phyloP scores from a whole-genome alignment of 2,329 filamentous ascomycete genomes.

The Colletotrichum cereale region DNA sequence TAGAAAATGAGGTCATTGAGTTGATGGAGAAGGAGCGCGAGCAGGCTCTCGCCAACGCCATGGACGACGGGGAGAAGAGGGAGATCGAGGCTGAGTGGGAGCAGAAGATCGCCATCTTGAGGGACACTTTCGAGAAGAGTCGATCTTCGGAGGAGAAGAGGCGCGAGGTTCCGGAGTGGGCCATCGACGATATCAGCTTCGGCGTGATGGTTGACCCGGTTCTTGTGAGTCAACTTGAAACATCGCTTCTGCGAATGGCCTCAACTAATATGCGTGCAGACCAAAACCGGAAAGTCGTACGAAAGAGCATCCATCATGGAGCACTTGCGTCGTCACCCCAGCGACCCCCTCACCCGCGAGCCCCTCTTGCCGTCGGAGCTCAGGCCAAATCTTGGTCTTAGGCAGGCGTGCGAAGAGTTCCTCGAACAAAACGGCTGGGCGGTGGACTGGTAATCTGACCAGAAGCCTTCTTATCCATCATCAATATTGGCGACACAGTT shows the following conservation, averaged over 20 bases:
- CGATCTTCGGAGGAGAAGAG: conserved; percentile 58
- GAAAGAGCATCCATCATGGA: conserved; percentile 88
- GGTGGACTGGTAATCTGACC: conserved; percentile 78
- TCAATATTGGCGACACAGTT: neutral
- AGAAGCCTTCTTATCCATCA: neutral
- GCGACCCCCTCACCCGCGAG: conserved; percentile 87
- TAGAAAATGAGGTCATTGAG: conserved; percentile 71
- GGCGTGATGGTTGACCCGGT: conserved; percentile 80
- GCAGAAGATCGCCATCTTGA: conserved; percentile 59
- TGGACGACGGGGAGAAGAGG: conserved; percentile 61
- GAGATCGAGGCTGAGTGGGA: conserved; percentile 63
- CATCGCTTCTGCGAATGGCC: neutral
- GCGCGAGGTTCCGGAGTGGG: conserved; percentile 79
- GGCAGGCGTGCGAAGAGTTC: conserved; percentile 87
- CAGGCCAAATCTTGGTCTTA: conserved; percentile 84
- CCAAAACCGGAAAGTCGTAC: conserved; percentile 90
- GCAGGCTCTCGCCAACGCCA: conserved; percentile 52
- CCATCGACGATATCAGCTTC: conserved; percentile 82
- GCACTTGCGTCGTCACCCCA: conserved; percentile 80
- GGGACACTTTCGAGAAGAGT: conserved; percentile 65
- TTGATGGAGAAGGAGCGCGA: conserved; percentile 63
- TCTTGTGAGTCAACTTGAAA: conserved; percentile 55
- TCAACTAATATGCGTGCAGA: conserved; percentile 58
- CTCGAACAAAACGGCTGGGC: conserved; percentile 91
- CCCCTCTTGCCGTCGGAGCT: conserved; percentile 77